Evolutionary conservation across 2,329 filamentous ascomycete genomes (phyloP).

Genomic region (Zymoseptoria brevis): DNA sequence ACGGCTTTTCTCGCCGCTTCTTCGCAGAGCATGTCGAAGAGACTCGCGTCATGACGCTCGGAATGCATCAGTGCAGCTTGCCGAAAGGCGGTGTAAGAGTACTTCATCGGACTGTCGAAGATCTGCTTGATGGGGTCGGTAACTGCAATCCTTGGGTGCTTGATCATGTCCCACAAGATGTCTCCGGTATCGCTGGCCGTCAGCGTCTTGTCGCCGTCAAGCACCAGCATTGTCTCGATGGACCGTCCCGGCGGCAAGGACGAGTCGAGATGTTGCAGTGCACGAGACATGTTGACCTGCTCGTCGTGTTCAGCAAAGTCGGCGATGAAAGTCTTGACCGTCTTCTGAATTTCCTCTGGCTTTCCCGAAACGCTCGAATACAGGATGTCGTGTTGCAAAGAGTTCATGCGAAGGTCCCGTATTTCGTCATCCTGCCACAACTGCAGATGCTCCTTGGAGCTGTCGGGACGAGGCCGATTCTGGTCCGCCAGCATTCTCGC

Average conservation of each 20-base stretch:
- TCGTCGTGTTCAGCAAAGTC: background rate
- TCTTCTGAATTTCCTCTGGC: background rate
- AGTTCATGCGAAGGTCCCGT: slow-evolving; percentile 36
- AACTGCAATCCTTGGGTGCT: slow-evolving; percentile 26
- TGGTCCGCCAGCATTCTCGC: slow-evolving; percentile 27
- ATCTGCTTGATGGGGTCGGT: slow-evolving; percentile 43
- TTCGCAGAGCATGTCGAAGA: slow-evolving; percentile 42
- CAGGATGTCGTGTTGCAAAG: slow-evolving; percentile 40
- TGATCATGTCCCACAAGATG: slow-evolving; percentile 49
- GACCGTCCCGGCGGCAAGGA: slow-evolving; percentile 19
- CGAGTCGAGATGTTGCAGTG: slow-evolving; percentile 28
- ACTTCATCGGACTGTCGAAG: slow-evolving; percentile 41
- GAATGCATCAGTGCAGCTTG: slow-evolving; percentile 46
- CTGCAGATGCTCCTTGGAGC: slow-evolving; percentile 34
- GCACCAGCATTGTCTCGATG: slow-evolving; percentile 43
- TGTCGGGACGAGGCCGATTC: slow-evolving; percentile 15
- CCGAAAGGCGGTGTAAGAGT: slow-evolving; percentile 49
- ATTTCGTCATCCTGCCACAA: slow-evolving; percentile 46
- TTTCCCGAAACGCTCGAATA: slow-evolving; percentile 31
- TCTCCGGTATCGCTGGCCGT: slow-evolving; percentile 42
- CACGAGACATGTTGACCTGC: slow-evolving; percentile 34
- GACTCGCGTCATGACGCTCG: slow-evolving; percentile 31
- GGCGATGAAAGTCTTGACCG: background rate
- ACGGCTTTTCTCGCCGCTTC: slow-evolving; percentile 35
- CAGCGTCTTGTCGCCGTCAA: slow-evolving; percentile 55